These are phyloP conservation scores for Kandelia obovata DNA, from an alignment of 345 rosid genomes.

Conservation along the genomic window DNA sequence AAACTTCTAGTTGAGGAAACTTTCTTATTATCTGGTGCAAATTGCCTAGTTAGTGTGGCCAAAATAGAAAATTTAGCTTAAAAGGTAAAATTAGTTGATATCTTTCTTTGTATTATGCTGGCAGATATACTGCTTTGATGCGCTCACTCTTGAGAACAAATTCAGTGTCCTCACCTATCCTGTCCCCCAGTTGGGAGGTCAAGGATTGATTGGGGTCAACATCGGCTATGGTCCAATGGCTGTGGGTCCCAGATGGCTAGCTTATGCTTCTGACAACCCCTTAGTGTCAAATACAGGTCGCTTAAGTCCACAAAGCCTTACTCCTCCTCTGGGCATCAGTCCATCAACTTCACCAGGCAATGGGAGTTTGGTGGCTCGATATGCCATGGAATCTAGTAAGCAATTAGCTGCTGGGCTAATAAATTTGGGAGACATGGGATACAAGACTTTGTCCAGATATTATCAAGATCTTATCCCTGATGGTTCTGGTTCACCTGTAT, in stretches of 20 bases:
- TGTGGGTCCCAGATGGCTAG: conserved; percentile 95
- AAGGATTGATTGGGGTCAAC: conserved; percentile 67
- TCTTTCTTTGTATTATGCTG: conserved; percentile 15
- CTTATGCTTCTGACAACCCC: conserved; percentile 86
- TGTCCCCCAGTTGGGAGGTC: conserved; percentile 80
- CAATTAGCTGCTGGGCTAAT: conserved; percentile 71
- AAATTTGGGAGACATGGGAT: conserved; percentile 81
- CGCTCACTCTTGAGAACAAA: conserved; percentile 87
- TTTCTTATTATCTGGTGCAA: conserved; percentile 1
- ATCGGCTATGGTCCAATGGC: conserved; percentile 97
- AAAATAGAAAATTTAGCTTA: conserved; percentile 7
- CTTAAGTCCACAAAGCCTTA: conserved; percentile 89
- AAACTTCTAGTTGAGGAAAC: conserved; percentile 12
- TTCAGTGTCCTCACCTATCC: conserved; percentile 93
- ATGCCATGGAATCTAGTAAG: conserved; percentile 96
- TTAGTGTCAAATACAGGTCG: conserved; percentile 73
- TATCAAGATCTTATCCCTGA: conserved; percentile 83
- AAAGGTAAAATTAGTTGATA: neutral
- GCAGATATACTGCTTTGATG: conserved; percentile 97
- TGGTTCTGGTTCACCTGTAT: conserved; percentile 63
- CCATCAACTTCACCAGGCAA: conserved; percentile 92
- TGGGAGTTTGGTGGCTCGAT: conserved; percentile 83
- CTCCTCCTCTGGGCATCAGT: conserved; percentile 87
- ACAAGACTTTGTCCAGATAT: conserved; percentile 78
- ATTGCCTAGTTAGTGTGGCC: conserved; percentile 12